A percentile compares a stretch with the other conserved stretches of the same genome.
Evolutionary conservation across 2,329 filamentous ascomycete species (phyloP).

Genomic region (Endoconidiophora polonica): DNA sequence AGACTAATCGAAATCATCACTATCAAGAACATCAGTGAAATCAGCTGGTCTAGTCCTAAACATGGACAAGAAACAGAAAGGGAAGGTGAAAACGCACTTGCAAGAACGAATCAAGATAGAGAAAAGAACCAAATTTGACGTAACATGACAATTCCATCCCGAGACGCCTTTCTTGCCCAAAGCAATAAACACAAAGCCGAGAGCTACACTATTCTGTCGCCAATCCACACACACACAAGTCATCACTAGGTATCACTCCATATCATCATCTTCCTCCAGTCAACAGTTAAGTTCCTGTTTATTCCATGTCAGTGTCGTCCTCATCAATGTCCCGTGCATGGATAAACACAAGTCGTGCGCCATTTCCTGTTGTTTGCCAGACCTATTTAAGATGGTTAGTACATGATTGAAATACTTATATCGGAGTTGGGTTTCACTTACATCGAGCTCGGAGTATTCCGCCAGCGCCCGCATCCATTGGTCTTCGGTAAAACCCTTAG

Average conservation of each 20-base stretch:
- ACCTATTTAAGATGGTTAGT: conserved; percentile 39
- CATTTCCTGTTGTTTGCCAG: conserved; percentile 61
- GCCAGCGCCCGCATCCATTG: conserved; percentile 76
- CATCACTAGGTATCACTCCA: not conserved
- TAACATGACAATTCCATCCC: conserved; percentile 3
- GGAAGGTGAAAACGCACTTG: not conserved
- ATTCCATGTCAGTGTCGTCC: conserved; percentile 30
- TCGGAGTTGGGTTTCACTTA: conserved; percentile 36
- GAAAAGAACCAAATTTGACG: not conserved
- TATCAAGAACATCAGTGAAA: too few species aligned
- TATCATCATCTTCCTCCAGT: too few species aligned
- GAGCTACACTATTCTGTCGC: not conserved
- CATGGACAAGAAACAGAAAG: not conserved
- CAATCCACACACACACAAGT: not conserved
- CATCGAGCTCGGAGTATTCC: conserved; percentile 76
- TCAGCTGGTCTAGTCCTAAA: too few species aligned
- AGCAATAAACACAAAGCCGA: not conserved
- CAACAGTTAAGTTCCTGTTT: not conserved
- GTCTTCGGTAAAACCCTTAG: conserved; percentile 91
- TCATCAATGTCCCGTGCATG: conserved; percentile 34
- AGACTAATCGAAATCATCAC: too few species aligned
- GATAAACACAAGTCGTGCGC: conserved; percentile 55
- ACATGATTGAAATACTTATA: too few species aligned
- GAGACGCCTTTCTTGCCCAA: not conserved
- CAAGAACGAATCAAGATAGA: not conserved